Evolutionary conservation across 768 basidiomycete genomes (phyloP), one percentile per base, ranked within the genome.

Genomic region (Leccinum olivaceopallidum): DNA sequence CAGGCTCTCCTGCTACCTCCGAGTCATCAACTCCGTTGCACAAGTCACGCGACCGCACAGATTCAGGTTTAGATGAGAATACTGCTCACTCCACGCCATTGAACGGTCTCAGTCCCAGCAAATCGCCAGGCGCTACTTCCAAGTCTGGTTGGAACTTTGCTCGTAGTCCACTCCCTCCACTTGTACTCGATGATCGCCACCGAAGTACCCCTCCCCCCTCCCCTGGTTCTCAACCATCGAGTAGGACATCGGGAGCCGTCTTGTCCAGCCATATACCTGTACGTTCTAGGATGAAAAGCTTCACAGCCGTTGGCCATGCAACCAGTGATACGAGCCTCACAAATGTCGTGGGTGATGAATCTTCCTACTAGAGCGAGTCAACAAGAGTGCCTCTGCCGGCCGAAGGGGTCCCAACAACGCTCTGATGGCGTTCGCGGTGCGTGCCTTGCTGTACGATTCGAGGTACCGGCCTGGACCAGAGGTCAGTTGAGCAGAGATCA

Each of bases 391-490:
- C 52, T 83, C 80, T 1, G 81, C 76, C 2, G 89, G 88, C 37
- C 85, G 83, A 52, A 92, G 79, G 34, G 79, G 80, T 2, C 84
- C 83, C 14, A 94, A 77, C 0, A 26, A 26, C 26, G 88, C 82
- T 3, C 81, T 84, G 44, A 94, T 82, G 1, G 92, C 89, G 65
- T 90, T 88, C 9, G 88, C 84, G 0, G 92, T 90, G 32, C 83
- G 82, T 22, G 80, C 78, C 71, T 86, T 90, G 70, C 85, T 86
- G 62, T 86, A 85, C 0, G 83, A 81, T 65, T 91, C 88, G 50
- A 88, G 70, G 65, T 76, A 88, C 1, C 85, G 81, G 5, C 88
- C 88, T 87, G 61, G 48, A 42, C 6, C 28, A 49, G 37, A 36
- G 12, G 39, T 60, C 26, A 53, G 22, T 20, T 30, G 49, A 39